Percentiles rank a stretch among this genome's conserved stretches.
Evolutionary conservation across 202 grass and related monocot genomes (phyloP).

Genomic region (Carex arenaria): DNA sequence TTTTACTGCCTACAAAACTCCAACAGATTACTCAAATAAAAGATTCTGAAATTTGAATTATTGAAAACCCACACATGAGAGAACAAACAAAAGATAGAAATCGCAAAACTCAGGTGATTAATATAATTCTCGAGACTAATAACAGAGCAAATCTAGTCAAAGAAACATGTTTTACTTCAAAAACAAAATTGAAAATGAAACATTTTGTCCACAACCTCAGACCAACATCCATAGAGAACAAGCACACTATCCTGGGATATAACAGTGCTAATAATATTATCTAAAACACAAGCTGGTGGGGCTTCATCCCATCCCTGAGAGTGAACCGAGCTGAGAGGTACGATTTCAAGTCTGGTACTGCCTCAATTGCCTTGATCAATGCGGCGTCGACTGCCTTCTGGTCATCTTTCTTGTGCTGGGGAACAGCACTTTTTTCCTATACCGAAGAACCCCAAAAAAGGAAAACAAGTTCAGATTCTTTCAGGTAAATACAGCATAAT

Average conservation of each 20-base stretch:
- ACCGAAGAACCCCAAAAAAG: not conserved
- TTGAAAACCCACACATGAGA: not conserved
- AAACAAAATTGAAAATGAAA: constrained; percentile 22
- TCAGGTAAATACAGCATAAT: not conserved
- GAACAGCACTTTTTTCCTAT: constrained; percentile 49
- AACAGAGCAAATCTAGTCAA: constrained; percentile 15
- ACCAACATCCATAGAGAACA: constrained; percentile 4
- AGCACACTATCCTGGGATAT: not conserved
- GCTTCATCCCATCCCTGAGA: constrained; percentile 81
- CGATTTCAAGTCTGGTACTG: constrained; percentile 64
- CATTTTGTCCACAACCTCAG: constrained; percentile 14
- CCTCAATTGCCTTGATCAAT: constrained; percentile 65
- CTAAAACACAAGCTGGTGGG: constrained; percentile 78
- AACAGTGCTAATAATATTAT: constrained; percentile 18
- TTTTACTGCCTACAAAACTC: not conserved
- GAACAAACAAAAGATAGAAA: not conserved
- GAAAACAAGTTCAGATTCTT: not conserved
- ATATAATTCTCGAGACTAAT: constrained; percentile 12
- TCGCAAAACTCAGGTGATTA: constrained; percentile 10
- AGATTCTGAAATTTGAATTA: not conserved
- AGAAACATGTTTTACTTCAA: constrained; percentile 12
- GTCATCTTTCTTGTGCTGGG: constrained; percentile 78
- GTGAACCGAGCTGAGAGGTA: constrained; percentile 71
- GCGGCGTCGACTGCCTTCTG: constrained; percentile 61
- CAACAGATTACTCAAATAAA: not conserved